A percentile compares a stretch with the other conserved stretches of the same genome.
Evolutionary conservation across 2,329 filamentous ascomycete species (phyloP).

Genomic region (Cladorrhinum sp.): DNA sequence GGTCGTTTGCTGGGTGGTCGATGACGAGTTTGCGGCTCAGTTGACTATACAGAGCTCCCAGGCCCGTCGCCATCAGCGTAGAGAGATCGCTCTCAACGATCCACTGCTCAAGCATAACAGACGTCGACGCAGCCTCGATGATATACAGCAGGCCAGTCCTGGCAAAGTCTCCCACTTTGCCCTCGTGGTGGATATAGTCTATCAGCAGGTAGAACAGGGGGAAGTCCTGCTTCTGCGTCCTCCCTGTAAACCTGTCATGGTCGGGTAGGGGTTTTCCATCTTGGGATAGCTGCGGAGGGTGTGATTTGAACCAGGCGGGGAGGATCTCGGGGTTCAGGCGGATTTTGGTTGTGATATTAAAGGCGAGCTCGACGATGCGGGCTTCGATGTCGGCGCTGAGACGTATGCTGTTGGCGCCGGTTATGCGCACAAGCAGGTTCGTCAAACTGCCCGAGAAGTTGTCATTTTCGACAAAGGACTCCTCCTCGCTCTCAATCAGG

Average conservation of each 20-base stretch:
- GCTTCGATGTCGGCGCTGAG: conserved; percentile 79
- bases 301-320: conserved; percentile 83
- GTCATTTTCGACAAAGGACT: conserved; percentile 85
- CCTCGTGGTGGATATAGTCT: conserved; percentile 95
- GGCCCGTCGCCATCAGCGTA: conserved; percentile 92
- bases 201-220: conserved; percentile 93
- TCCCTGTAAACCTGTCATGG: conserved; percentile 78
- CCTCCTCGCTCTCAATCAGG: conserved; percentile 93
- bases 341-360: conserved; percentile 96
- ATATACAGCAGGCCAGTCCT: conserved; percentile 92
- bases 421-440: conserved; percentile 76
- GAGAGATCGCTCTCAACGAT: conserved; percentile 95
- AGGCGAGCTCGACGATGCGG: conserved; percentile 86
- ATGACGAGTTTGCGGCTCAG: conserved; percentile 77
- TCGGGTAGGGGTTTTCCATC: conserved; percentile 50
- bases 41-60: conserved; percentile 72
- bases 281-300: conserved; percentile 31
- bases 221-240: conserved; percentile 87
- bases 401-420: conserved; percentile 69
- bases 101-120: conserved; percentile 84
- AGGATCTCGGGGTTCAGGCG: conserved; percentile 82
- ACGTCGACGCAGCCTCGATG: conserved; percentile 86
- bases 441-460: conserved; percentile 85
- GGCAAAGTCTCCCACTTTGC: conserved; percentile 92
- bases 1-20: conserved; percentile 66